A percentile compares a stretch with the other conserved stretches of the same genome.
Evolutionary conservation across 1,284 basidiomycete species (phyloP).

Genomic region (Vanrija humicola): DNA sequence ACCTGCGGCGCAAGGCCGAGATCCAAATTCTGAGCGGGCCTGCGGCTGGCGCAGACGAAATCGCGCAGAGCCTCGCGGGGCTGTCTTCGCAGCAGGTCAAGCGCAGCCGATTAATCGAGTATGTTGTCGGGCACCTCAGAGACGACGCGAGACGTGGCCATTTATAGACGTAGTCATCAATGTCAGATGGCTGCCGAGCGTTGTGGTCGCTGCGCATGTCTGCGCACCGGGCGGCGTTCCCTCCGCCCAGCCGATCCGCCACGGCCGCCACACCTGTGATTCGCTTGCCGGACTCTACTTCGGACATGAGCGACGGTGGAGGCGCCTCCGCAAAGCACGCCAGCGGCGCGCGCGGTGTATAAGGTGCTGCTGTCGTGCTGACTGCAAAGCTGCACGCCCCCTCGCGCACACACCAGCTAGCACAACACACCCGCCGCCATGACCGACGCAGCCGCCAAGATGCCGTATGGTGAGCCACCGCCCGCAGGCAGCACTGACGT

Average conservation of each 20-base stretch:
- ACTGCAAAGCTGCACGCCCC: too few relatives aligned
- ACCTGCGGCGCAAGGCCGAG: constrained; percentile 77
- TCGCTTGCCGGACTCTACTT: too few relatives aligned
- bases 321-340: too few relatives aligned
- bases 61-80: neutral
- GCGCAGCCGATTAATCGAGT: constrained; percentile 16
- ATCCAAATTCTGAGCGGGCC: constrained; percentile 63
- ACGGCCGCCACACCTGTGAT: too few relatives aligned
- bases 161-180: too few relatives aligned
- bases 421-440: neutral
- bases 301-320: too few relatives aligned
- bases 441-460: constrained; percentile 1
- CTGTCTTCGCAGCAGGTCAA: neutral
- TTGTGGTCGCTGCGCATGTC: too few relatives aligned
- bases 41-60: neutral
- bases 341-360: too few relatives aligned
- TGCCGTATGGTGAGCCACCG: constrained; percentile 11
- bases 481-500: neutral
- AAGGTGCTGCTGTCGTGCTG: too few relatives aligned
- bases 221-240: too few relatives aligned
- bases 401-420: neutral
- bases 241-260: too few relatives aligned
- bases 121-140: constrained; percentile 11
- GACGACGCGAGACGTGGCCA: neutral
- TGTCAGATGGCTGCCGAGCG: too few relatives aligned